These are phyloP conservation scores for Calvatia gigantea DNA, from an alignment of 768 basidiomycete species.

Conservation along the genomic window DNA sequence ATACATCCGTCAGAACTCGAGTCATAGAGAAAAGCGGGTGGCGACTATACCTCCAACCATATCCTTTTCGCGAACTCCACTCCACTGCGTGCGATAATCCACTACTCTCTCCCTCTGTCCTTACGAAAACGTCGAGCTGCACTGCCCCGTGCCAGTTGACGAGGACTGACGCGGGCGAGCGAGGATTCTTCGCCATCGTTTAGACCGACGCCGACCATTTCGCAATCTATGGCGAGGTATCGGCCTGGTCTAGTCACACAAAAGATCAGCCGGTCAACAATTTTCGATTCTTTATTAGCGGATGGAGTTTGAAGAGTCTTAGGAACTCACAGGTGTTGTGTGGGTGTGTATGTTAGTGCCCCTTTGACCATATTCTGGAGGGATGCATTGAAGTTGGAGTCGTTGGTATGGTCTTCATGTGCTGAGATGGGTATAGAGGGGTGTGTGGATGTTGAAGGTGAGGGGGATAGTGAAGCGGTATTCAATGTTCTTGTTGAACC, in stretches of 20 bases:
- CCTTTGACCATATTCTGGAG: conserved; percentile 56
- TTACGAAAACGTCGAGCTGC: conserved; percentile 81
- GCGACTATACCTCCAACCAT: conserved; percentile 55
- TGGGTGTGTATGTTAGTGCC: conserved; percentile 32
- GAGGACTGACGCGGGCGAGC: conserved; percentile 82
- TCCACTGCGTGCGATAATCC: conserved; percentile 90
- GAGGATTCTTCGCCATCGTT: conserved; percentile 78
- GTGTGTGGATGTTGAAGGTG: not conserved
- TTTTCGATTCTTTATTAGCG: too few relatives aligned
- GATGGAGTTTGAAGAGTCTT: not conserved
- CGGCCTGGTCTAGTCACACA: conserved; percentile 55
- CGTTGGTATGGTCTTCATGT: conserved; percentile 10
- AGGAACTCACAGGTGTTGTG: conserved; percentile 42
- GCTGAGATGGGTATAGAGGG: not conserved
- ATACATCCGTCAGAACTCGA: too few relatives aligned
- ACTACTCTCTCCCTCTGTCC: conserved; percentile 84
- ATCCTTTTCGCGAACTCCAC: conserved; percentile 76
- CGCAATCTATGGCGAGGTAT: conserved; percentile 88
- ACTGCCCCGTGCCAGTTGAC: conserved; percentile 87
- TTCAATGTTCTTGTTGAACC: not conserved
- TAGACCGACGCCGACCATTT: conserved; percentile 97
- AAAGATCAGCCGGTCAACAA: not conserved
- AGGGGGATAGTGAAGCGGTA: not conserved
- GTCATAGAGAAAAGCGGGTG: not conserved
- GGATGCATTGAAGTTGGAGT: conserved; percentile 9